These are phyloP conservation scores for Cryptococcus sp. DNA, from an alignment of 1,284 basidiomycete genomes.

Conservation along the genomic window DNA sequence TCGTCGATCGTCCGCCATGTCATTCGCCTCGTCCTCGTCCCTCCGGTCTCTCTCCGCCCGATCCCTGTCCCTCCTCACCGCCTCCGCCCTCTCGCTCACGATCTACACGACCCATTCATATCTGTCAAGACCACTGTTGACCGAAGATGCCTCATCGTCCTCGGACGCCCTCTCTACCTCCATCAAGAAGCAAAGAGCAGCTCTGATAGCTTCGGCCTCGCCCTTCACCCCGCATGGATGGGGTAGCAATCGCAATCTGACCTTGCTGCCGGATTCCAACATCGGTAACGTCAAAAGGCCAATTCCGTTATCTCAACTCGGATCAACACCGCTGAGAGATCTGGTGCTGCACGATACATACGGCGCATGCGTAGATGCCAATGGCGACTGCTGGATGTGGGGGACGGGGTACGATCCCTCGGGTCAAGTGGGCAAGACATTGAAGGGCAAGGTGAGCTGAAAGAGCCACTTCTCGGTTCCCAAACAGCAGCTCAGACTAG, in stretches of 20 bases:
- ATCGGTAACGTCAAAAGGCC: conserved; percentile 37
- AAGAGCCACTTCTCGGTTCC: no score
- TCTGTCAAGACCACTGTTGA: conserved; percentile 22
- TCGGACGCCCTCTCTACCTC: conserved; percentile 16
- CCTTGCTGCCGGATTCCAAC: conserved; percentile 32
- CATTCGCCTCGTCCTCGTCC: conserved; percentile 31
- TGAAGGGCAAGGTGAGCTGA: conserved; percentile 69
- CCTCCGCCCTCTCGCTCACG: conserved; percentile 30
- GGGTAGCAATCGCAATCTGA: conserved; percentile 47
- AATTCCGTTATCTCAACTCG: conserved; percentile 38
- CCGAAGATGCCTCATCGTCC: conserved; percentile 15
- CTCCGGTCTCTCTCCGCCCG: conserved; percentile 24
- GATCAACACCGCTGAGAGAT: conserved; percentile 67
- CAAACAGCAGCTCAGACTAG: background rate
- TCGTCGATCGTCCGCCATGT: conserved; percentile 12
- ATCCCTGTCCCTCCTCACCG: conserved; percentile 33
- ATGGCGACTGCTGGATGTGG: conserved; percentile 89
- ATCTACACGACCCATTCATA: conserved; percentile 30
- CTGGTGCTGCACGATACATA: conserved; percentile 71
- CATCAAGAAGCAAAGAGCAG: conserved; percentile 19
- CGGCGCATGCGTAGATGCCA: conserved; percentile 79
- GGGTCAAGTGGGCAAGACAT: conserved; percentile 54
- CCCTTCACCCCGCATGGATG: conserved; percentile 45
- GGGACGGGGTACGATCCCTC: conserved; percentile 61
- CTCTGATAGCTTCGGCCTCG: conserved; percentile 10